A percentile compares a stretch with the other conserved stretches of the same genome.
Evolutionary conservation across 495 filamentous ascomycete genomes (phyloP).

Genomic region (Hypoxylon trugodes): DNA sequence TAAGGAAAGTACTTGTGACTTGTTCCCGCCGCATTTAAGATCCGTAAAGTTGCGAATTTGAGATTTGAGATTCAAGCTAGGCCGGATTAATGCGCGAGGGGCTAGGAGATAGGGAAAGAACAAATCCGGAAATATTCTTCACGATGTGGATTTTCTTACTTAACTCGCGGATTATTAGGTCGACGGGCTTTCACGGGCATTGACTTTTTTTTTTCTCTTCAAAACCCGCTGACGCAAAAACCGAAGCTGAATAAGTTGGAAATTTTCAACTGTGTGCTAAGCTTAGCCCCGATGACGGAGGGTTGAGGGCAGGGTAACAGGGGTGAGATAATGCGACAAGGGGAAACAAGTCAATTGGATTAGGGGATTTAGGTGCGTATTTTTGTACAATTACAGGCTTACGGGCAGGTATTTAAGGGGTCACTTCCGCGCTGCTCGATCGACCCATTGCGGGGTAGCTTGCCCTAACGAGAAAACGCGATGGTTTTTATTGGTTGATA

Average conservation of each 20-base stretch:
- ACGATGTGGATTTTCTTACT: background rate
- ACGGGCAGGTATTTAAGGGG: background rate
- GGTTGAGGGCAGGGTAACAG: background rate
- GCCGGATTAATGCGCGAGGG: background rate
- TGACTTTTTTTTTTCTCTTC: background rate
- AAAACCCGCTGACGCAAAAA: slow-evolving; percentile 13
- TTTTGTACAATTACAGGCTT: background rate
- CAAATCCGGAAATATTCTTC: background rate
- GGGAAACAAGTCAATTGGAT: too few relatives aligned
- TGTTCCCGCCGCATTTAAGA: too few relatives aligned
- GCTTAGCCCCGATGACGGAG: slow-evolving; percentile 37
- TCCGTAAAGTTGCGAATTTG: background rate
- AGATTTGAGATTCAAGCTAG: background rate
- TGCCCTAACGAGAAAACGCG: slow-evolving; percentile 31
- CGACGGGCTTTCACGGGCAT: too few relatives aligned
- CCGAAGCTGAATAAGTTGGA: slow-evolving; percentile 20
- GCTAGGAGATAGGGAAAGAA: background rate
- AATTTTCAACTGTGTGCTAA: slow-evolving; percentile 34
- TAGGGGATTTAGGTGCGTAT: too few relatives aligned
- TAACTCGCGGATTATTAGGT: background rate
- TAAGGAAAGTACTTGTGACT: background rate
- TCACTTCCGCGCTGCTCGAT: slow-evolving; percentile 10
- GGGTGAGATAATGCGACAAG: background rate
- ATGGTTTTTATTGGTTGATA: slow-evolving; percentile 18
- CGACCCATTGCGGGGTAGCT: slow-evolving; percentile 31